Evolutionary conservation across 129 eudicot species (phyloP), one percentile per base, ranked within the genome.

Genomic region (Flaveria robusta): DNA sequence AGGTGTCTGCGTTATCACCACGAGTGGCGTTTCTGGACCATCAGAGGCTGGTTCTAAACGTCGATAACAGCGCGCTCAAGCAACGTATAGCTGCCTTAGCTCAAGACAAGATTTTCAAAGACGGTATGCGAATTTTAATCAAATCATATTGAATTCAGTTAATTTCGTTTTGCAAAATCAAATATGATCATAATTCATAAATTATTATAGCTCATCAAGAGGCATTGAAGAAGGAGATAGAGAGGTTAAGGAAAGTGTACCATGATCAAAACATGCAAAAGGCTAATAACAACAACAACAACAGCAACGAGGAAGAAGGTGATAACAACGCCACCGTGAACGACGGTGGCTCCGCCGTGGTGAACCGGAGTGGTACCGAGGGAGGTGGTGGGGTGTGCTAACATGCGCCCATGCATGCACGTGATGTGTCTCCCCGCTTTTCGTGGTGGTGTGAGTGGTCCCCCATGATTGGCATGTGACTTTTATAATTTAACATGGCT

Each of bases 61-160:
- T 93, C 23, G 98, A 93, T 76, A 93, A 93, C 46, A 87, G 97
- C 70, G 91, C 96, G 5, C 87, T 93, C 23, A 93, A 88, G 85
- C 98, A 93, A 81, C 74, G 98, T 19, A 90, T 93, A 62, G 98
- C 98, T 0, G 97, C 96, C 22, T 80, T 93, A 67, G 98, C 96
- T 75, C 98, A 93, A 76, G 98, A 93, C 83, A 93, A 90, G 74
- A 87, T 93, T 22, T 93, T 93, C 87, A 93, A 93, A 85, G 98
- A 93, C 74, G 98, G 98, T 92, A 46, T 8, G 46, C 16, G 10
- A 50, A 14, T 23, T n/a, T 19, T 20, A 5, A 64, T 55, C 15
- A n/a, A 77, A 81, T 54, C 55, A 6, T 5, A 15, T 70, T 5
- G 2, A 18, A 22, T n/a, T n/a, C n/a, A n/a, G n/a, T n/a, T n/a